Conservation (phyloP, 306 rosid genomes). For the Psophocarpus tetragonolobus region DNA sequence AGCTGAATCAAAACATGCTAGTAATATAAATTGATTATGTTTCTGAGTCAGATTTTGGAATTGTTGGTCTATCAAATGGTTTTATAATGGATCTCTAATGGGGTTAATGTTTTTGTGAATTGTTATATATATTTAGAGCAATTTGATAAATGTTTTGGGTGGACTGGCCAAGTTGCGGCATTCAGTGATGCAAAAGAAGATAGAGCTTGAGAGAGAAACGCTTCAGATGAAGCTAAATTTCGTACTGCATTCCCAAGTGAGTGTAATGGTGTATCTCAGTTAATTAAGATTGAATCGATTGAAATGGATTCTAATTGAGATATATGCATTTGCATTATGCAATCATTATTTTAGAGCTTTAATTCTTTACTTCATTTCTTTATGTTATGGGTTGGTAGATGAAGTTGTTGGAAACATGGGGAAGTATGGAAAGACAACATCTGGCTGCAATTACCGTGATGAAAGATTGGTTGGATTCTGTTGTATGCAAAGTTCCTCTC, state of each 20-base stretch:
- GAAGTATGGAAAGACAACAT: conserved; percentile 64
- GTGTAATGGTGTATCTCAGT: not conserved
- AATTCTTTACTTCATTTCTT: not conserved
- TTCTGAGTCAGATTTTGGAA: not conserved
- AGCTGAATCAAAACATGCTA: not conserved
- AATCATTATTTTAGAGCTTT: not conserved
- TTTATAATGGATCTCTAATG: not conserved
- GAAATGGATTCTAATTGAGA: not conserved
- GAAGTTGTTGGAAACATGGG: conserved; percentile 61
- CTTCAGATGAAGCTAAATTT: conserved; percentile 60
- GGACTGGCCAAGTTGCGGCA: conserved; percentile 45
- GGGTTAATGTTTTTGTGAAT: not conserved
- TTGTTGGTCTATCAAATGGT: not conserved
- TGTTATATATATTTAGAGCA: conserved; percentile 30
- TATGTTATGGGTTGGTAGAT: conserved; percentile 35
- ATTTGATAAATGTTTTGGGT: conserved; percentile 40
- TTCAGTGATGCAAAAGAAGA: conserved; percentile 56
- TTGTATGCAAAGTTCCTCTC: conserved; percentile 64
- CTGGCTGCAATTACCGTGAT: conserved; percentile 39
- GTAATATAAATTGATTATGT: not conserved
- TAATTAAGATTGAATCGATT: not conserved
- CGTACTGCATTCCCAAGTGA: conserved; percentile 67
- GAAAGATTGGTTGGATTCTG: conserved; percentile 50
- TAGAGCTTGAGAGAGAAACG: conserved; percentile 59
- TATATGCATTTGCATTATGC: not conserved